A percentile compares a stretch with the other conserved stretches of the same genome.
Conservation (phyloP, 2,329 filamentous ascomycete species). For the Diaporthe ampelina region DNA sequence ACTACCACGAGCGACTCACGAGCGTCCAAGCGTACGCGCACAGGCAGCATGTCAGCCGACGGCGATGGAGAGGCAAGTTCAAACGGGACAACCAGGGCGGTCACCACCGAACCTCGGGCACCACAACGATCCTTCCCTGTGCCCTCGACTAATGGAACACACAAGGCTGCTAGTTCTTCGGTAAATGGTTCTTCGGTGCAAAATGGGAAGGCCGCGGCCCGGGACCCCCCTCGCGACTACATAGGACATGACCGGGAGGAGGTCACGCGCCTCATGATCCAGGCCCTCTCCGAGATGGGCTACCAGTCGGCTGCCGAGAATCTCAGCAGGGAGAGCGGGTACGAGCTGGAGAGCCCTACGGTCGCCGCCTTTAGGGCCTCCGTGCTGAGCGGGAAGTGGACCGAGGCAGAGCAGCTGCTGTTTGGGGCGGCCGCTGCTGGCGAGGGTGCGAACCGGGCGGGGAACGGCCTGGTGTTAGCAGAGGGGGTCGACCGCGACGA, state of each 20-base stretch:
- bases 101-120: conserved; percentile 68
- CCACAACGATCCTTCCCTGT: conserved; percentile 58
- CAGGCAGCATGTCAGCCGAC: conserved; percentile 74
- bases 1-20: conserved; percentile 46
- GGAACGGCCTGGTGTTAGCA: conserved; percentile 79
- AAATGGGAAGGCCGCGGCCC: conserved; percentile 49
- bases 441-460: conserved; percentile 48
- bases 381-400: conserved; percentile 85
- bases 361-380: conserved; percentile 89
- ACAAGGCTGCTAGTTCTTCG: conserved; percentile 56
- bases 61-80: conserved; percentile 62
- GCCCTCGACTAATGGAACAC: conserved; percentile 61
- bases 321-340: conserved; percentile 86
- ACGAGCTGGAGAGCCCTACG: conserved; percentile 85
- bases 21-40: conserved; percentile 71
- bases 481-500: conserved; percentile 81
- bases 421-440: conserved; percentile 64
- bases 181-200: conserved; percentile 68
- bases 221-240: conserved; percentile 63
- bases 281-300: conserved; percentile 89
- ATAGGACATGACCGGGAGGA: conserved; percentile 93
- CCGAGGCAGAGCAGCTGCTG: conserved; percentile 85
- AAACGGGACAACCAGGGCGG: conserved; percentile 67
- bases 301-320: conserved; percentile 83
- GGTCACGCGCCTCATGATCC: conserved; percentile 91